These are phyloP conservation scores for Fusarium sp. DNA, from an alignment of 2,329 filamentous ascomycete genomes.

Conservation along the genomic window DNA sequence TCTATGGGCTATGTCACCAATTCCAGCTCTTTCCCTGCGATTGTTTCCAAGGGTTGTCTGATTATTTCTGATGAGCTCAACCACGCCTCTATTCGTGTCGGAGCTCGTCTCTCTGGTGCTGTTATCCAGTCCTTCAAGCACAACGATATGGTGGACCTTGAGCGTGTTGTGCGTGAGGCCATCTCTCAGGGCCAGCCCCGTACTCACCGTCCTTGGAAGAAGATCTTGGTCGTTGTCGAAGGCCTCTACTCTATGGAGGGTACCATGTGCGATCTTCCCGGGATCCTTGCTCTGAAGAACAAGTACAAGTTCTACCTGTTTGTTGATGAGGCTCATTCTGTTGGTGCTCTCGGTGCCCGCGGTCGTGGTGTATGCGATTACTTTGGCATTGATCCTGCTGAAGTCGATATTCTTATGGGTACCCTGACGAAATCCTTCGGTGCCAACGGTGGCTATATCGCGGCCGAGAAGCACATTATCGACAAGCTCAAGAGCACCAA, in stretches of 20 bases:
- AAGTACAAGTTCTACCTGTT: constrained; percentile 98
- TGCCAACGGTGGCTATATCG: constrained; percentile 95
- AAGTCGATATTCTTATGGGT: constrained; percentile 97
- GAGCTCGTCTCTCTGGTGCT: constrained; percentile 90
- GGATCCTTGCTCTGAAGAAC: constrained; percentile 84
- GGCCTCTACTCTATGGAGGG: constrained; percentile 99
- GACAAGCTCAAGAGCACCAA: constrained; percentile 90
- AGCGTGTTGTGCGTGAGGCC: constrained; percentile 84
- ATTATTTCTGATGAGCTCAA: constrained; percentile 98
- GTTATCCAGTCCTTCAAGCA: constrained; percentile 98
- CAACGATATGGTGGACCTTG: constrained; percentile 91
- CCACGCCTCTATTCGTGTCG: constrained; percentile 96
- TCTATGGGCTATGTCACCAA: constrained; percentile 99
- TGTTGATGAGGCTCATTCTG: constrained; percentile 94
- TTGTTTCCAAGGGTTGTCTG: constrained; percentile 91
- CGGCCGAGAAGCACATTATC: constrained; percentile 87
- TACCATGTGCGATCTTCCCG: constrained; percentile 97
- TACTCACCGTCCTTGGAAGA: constrained; percentile 99
- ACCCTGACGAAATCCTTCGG: constrained; percentile 98
- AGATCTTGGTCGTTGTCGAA: constrained; percentile 95
- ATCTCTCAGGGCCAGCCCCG: constrained; percentile 97
- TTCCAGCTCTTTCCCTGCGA: constrained; percentile 87
- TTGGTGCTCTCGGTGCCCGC: constrained; percentile 87
- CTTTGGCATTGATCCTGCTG: constrained; percentile 86
- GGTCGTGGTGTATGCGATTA: constrained; percentile 97